Evolutionary conservation across 805 yeast genomes (phyloP), one percentile per base, ranked within the genome.

Genomic region (Pichia heedii): DNA sequence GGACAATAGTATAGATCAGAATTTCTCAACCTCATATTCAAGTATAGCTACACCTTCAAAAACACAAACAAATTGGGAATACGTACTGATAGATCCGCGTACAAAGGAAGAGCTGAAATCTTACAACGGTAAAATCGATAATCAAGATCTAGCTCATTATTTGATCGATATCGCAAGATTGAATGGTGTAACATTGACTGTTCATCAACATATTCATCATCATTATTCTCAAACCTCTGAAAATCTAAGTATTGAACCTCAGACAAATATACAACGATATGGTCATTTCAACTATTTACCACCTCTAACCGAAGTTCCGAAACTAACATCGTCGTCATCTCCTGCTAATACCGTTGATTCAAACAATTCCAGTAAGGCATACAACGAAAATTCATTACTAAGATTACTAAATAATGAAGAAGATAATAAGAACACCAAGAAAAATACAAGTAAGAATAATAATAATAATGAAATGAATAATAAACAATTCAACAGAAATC

Each of bases 181-280:
- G 39, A 70, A 75, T 51, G 70, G 74, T 18, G 63, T 83, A 36
- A 70, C 74, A 37, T 69, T 87, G 13, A 79, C 87, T 4, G 74
- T 87, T 19, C 95, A 87, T 62, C 95, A 87, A 58, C 95, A 85
- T 60, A 79, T 83, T 37, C 90, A 84, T 60, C 85, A 85, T 57
- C 88, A 84, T 61, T 81, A 82, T 60, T 69, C 71, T 8, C 71
- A 76, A 3, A 72, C 70, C 35, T 47, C 65, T 4, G 44, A 64
- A 11, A 40, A 19, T 27, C 33, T 30, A 5, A 42, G 60, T 22
- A 37, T 67, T 19, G 76, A 73, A 42, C 75, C 77, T 5, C 82
- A 77, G 42, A 62, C 77, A 4, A 76, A 73, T 30, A 63, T 78
- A 3, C 69, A 74, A 37, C 63, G 89, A 55, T 74, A 68, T 46